Percentiles rank a stretch among this genome's conserved stretches.
These are phyloP conservation scores for Pachysolen tannophilus DNA, from an alignment of 805 yeast species.

Conservation along the genomic window DNA sequence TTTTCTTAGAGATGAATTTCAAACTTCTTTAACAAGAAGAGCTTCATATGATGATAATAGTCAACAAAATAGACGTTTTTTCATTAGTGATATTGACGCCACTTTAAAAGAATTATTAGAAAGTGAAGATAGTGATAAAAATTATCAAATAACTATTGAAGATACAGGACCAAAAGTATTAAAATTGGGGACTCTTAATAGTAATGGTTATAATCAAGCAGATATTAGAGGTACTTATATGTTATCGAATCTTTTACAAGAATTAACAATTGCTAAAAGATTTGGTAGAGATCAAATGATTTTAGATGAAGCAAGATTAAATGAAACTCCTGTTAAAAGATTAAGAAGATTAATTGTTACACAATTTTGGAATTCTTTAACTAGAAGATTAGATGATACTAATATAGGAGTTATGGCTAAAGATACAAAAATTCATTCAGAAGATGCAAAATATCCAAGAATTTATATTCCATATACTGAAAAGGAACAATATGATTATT, in stretches of 20 bases:
- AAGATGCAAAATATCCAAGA: conserved; percentile 58
- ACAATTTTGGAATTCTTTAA: conserved; percentile 74
- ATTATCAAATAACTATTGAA: conserved; percentile 79
- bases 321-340: conserved; percentile 81
- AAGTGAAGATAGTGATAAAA: conserved; percentile 79
- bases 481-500: conserved; percentile 67
- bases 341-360: conserved; percentile 64
- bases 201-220: conserved; percentile 67
- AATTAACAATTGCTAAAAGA: conserved; percentile 76
- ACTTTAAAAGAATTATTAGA: conserved; percentile 62
- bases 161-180: conserved; percentile 82
- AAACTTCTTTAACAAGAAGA: conserved; percentile 28
- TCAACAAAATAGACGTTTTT: conserved; percentile 38
- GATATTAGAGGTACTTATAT: conserved; percentile 84
- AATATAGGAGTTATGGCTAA: conserved; percentile 62
- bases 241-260: conserved; percentile 82
- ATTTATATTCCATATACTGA: conserved; percentile 69
- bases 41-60: conserved; percentile 46
- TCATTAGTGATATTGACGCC: conserved; percentile 66
- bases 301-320: conserved; percentile 74
- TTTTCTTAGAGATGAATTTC: not conserved
- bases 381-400: conserved; percentile 58
- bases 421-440: conserved; percentile 68
- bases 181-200: conserved; percentile 73
- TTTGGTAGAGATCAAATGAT: conserved; percentile 73